phyloP scores from a whole-genome alignment of 208 protist genomes.

The Leishmania gerbilli region DNA sequence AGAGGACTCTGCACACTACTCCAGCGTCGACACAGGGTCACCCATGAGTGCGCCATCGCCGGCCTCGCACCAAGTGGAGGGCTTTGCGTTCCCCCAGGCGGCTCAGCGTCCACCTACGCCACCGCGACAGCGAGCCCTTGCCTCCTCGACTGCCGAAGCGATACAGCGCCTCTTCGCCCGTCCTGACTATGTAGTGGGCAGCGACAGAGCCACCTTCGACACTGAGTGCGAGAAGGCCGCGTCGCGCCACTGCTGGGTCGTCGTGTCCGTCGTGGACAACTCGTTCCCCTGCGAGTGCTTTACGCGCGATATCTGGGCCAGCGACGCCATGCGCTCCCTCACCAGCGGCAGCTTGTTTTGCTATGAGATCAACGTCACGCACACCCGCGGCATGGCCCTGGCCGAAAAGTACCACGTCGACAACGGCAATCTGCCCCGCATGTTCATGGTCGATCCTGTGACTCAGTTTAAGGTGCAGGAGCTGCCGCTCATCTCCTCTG shows the following conservation, averaged over 20 bases:
- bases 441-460: slow-evolving; percentile 77
- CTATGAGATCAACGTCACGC: slow-evolving; percentile 57
- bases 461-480: slow-evolving; percentile 52
- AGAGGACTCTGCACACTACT: slow-evolving; percentile 12
- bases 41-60: slow-evolving; percentile 31
- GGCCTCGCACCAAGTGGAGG: slow-evolving; percentile 16
- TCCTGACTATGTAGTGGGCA: slow-evolving; percentile 54
- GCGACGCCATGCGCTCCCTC: slow-evolving; percentile 38
- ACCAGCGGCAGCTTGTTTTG: slow-evolving; percentile 42
- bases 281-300: slow-evolving; percentile 67
- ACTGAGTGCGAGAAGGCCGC: slow-evolving; percentile 47
- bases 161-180: slow-evolving; percentile 42
- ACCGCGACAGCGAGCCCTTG: slow-evolving; percentile 19
- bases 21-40: slow-evolving; percentile 29
- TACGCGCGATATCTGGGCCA: slow-evolving; percentile 73
- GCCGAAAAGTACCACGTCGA: slow-evolving; percentile 49
- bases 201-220: slow-evolving; percentile 28
- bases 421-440: slow-evolving; percentile 30
- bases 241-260: slow-evolving; percentile 57
- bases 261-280: slow-evolving; percentile 55
- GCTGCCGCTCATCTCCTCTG: slow-evolving; percentile 29
- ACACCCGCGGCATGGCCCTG: slow-evolving; percentile 37
- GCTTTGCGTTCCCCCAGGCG: slow-evolving; percentile 10
- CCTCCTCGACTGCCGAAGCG: slow-evolving; percentile 13
- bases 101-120: slow-evolving; percentile 24